These are phyloP conservation scores for Scedosporium boydii DNA, from an alignment of 2,329 filamentous ascomycete species.

Conservation along the genomic window DNA sequence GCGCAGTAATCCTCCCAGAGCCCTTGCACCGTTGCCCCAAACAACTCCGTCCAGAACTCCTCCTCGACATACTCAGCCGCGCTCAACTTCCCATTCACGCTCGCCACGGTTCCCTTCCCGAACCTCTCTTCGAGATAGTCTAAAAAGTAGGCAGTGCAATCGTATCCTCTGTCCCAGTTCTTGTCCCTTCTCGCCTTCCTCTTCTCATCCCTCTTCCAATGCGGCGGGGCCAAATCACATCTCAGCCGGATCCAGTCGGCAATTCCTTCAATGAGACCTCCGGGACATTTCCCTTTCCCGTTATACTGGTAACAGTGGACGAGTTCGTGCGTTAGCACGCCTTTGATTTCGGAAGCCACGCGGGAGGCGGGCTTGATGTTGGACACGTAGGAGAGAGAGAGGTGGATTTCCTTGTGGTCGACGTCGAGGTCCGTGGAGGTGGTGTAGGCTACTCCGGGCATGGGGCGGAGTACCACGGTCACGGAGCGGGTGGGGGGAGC, in stretches of 20 bases:
- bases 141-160: constrained; percentile 84
- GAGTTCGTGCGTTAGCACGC: constrained; percentile 84
- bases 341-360: constrained; percentile 56
- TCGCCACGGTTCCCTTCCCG: constrained; percentile 48
- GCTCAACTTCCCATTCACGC: constrained; percentile 59
- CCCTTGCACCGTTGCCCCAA: constrained; percentile 55
- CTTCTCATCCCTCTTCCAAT: constrained; percentile 59
- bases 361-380: constrained; percentile 31
- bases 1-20: constrained; percentile 67
- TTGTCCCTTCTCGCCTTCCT: constrained; percentile 22
- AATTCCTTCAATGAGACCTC: constrained; percentile 80
- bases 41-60: constrained; percentile 57
- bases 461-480: constrained; percentile 69
- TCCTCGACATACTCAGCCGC: constrained; percentile 54
- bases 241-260: constrained; percentile 86
- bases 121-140: constrained; percentile 69
- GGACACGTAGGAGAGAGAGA: constrained; percentile 68
- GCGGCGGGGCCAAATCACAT: constrained; percentile 63
- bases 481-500: constrained; percentile 68
- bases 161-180: constrained; percentile 83
- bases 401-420: constrained; percentile 89
- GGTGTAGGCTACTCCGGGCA: constrained; percentile 84
- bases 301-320: constrained; percentile 92
- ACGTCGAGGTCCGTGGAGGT: constrained; percentile 67
- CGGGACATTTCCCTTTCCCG: constrained; percentile 49